Evolutionary conservation across 495 filamentous ascomycete species (phyloP).

Genomic region (Penicillium psychrofluorescens): DNA sequence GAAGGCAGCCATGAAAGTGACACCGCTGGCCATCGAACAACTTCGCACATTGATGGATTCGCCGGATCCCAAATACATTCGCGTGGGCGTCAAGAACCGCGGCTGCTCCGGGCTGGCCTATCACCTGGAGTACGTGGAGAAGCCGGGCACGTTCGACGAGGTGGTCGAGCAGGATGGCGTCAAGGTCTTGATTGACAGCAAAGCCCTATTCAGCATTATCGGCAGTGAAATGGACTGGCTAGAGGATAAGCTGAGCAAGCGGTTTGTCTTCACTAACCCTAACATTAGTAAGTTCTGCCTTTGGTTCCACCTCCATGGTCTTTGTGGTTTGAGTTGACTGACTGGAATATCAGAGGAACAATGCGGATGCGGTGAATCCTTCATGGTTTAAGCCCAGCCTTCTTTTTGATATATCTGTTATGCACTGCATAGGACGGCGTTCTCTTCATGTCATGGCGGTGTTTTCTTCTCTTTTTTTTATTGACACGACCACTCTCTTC

Average conservation of each 20-base stretch:
- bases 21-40: slow-evolving; percentile 66
- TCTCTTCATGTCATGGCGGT: slow-evolving; percentile 12
- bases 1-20: slow-evolving; percentile 87
- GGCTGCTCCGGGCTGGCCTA: slow-evolving; percentile 98
- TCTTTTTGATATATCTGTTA: slow-evolving; percentile 5
- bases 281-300: slow-evolving; percentile 79
- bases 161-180: slow-evolving; percentile 93
- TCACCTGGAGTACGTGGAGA: slow-evolving; percentile 90
- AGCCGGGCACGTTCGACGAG: slow-evolving; percentile 81
- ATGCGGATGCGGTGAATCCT: slow-evolving; percentile 96
- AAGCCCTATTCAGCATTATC: slow-evolving; percentile 95
- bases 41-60: slow-evolving; percentile 66
- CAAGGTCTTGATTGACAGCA: slow-evolving; percentile 91
- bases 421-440: slow-evolving; percentile 38
- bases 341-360: slow-evolving; percentile 66
- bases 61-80: slow-evolving; percentile 84
- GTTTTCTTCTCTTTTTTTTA: slow-evolving; percentile 5
- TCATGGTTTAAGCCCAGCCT: slow-evolving; percentile 59
- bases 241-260: slow-evolving; percentile 82
- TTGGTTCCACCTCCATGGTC: not conserved
- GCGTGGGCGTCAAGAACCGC: slow-evolving; percentile 87
- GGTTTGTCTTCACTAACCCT: slow-evolving; percentile 93
- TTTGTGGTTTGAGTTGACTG: slow-evolving; percentile 16
- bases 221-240: slow-evolving; percentile 99
- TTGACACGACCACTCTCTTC: slow-evolving; percentile 6